A percentile compares a stretch with the other conserved stretches of the same genome.
These are phyloP conservation scores for Pseudogymnoascus sp. DNA, from an alignment of 2,329 filamentous ascomycete genomes.

Conservation along the genomic window DNA sequence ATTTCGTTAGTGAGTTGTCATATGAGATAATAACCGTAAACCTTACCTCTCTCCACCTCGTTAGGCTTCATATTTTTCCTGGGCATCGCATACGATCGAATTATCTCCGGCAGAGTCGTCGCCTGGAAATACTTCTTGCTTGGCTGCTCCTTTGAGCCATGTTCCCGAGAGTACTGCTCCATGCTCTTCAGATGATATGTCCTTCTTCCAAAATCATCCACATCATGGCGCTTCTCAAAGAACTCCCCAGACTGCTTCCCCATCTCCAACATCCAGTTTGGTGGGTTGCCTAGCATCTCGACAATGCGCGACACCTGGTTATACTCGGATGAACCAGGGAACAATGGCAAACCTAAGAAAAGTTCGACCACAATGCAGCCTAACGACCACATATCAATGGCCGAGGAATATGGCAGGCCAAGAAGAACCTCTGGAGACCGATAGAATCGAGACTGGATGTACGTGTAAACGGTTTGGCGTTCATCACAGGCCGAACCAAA, in stretches of 20 bases:
- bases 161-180: conserved; percentile 95
- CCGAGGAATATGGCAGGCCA: conserved; percentile 94
- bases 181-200: conserved; percentile 91
- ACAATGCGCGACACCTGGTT: conserved; percentile 96
- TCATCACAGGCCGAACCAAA: conserved; percentile 98
- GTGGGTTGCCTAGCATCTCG: conserved; percentile 94
- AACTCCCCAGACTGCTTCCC: conserved; percentile 97
- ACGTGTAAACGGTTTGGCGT: conserved; percentile 96
- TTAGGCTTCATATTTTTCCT: conserved; percentile 98
- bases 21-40: conserved; percentile 9
- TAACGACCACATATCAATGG: conserved; percentile 99
- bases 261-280: conserved; percentile 98
- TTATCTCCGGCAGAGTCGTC: conserved; percentile 89
- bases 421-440: conserved; percentile 91
- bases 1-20: conserved; percentile 14
- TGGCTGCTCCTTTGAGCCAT: conserved; percentile 93
- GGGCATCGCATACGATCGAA: conserved; percentile 96
- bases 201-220: conserved; percentile 86
- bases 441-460: conserved; percentile 98
- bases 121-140: conserved; percentile 99
- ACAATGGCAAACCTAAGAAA: conserved; percentile 87
- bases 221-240: conserved; percentile 75
- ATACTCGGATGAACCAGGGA: conserved; percentile 96
- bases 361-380: conserved; percentile 97
- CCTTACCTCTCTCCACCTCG: conserved; percentile 87